Evolutionary conservation across 345 rosid genomes (phyloP).

Genomic region (Gossypium raimondii): DNA sequence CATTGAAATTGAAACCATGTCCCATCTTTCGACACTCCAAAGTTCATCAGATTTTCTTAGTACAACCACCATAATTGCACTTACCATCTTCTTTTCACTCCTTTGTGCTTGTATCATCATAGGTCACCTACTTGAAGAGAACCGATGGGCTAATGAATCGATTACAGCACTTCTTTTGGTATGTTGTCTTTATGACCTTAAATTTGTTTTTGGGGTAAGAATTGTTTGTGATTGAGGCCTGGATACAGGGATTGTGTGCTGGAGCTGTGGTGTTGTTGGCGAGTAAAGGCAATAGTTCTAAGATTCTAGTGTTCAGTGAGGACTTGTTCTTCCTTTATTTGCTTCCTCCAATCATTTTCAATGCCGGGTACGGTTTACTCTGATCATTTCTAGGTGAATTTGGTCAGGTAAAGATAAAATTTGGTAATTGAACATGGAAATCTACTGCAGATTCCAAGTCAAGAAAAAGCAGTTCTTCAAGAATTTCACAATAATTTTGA

Average conservation of each 20-base stretch:
- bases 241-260: slow-evolving; percentile 54
- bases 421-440: background rate
- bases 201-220: background rate
- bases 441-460: slow-evolving; percentile 64
- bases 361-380: slow-evolving; percentile 53
- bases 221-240: background rate
- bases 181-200: slow-evolving; percentile 3
- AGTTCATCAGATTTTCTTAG: slow-evolving; percentile 30
- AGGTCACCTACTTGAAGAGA: slow-evolving; percentile 64
- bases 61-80: slow-evolving; percentile 41
- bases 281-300: slow-evolving; percentile 31
- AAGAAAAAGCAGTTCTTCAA: slow-evolving; percentile 73
- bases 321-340: slow-evolving; percentile 71
- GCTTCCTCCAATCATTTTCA: slow-evolving; percentile 76
- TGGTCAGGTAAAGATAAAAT: background rate
- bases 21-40: slow-evolving; percentile 15
- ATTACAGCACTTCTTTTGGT: slow-evolving; percentile 63
- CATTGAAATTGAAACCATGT: slow-evolving; percentile 35
- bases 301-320: slow-evolving; percentile 46
- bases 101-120: slow-evolving; percentile 60
- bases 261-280: slow-evolving; percentile 53
- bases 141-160: slow-evolving; percentile 75
- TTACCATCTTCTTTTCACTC: slow-evolving; percentile 52
- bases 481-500: slow-evolving; percentile 59
- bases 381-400: background rate